Percentiles rank a stretch among this genome's conserved stretches.
Conservation (phyloP, 1,139 yeast species). For the Saccharomycopsis hybrid region DNA sequence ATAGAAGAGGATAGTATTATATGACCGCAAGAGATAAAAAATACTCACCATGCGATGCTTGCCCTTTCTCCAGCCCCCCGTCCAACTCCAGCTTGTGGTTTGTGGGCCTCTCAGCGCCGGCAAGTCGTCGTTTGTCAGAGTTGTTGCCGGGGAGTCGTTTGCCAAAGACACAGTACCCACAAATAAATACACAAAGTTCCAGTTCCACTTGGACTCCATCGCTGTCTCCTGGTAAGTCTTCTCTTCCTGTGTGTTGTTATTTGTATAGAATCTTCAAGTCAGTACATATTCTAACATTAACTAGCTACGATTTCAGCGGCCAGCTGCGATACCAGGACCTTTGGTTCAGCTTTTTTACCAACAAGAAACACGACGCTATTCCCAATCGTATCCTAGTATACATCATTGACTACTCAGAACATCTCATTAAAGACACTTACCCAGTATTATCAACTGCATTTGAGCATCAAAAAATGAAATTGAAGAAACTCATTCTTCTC, state of each 20-base stretch:
- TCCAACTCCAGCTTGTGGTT: slow-evolving; percentile 1
- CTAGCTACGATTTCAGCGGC: slow-evolving; percentile 12
- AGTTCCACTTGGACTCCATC: not conserved
- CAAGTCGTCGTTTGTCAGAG: slow-evolving; percentile 3
- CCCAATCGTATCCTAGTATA: slow-evolving; percentile 8
- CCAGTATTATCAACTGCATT: slow-evolving; percentile 2
- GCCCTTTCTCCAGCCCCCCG: not conserved
- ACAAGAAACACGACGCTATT: not conserved
- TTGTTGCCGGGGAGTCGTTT: not conserved
- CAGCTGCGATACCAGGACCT: slow-evolving; percentile 6
- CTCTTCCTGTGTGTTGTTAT: too few species aligned
- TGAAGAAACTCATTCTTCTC: slow-evolving; percentile 5
- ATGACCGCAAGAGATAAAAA: too few species aligned
- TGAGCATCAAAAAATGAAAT: not conserved
- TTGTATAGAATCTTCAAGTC: too few species aligned
- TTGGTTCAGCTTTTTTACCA: slow-evolving; percentile 3
- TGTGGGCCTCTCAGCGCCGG: slow-evolving; percentile 14
- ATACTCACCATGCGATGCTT: too few species aligned
- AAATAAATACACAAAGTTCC: not conserved
- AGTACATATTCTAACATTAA: not conserved
- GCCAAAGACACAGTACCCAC: slow-evolving; percentile 9
- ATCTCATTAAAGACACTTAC: slow-evolving; percentile 1
- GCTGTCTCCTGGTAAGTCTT: slow-evolving; percentile 1
- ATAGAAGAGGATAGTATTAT: slow-evolving; percentile 12
- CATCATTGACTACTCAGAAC: slow-evolving; percentile 14